phyloP scores from a whole-genome alignment of 305 asterid species.

The Fraxinus velutina region DNA sequence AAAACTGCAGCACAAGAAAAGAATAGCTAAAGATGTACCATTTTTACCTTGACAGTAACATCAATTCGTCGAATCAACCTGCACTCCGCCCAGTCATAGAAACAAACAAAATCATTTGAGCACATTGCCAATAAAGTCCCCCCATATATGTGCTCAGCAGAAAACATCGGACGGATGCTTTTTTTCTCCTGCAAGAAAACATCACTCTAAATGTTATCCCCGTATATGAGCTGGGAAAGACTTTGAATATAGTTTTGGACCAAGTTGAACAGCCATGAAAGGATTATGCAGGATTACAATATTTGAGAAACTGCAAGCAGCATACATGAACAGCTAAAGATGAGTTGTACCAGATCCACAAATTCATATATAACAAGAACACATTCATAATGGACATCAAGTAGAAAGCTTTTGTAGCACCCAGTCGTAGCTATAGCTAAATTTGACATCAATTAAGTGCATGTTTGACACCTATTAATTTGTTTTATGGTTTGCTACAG shows the following conservation, averaged over 20 bases:
- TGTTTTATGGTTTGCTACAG: background rate
- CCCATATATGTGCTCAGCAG: slow-evolving; percentile 92
- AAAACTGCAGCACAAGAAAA: background rate
- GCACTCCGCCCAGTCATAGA: slow-evolving; percentile 95
- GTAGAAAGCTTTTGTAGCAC: background rate
- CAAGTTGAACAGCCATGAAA: background rate
- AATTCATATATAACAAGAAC: background rate
- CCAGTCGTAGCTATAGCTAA: background rate
- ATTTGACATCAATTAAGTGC: background rate
- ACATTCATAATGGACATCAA: background rate
- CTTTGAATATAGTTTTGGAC: background rate
- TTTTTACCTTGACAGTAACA: slow-evolving; percentile 88
- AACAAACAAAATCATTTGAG: slow-evolving; percentile 92
- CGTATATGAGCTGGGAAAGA: slow-evolving; percentile 11
- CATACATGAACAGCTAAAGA: background rate
- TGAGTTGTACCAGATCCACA: slow-evolving; percentile 1
- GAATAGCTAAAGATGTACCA: slow-evolving; percentile 1
- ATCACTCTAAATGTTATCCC: slow-evolving; percentile 22
- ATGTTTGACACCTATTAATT: background rate
- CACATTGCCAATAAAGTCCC: slow-evolving; percentile 90
- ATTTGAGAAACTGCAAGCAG: background rate
- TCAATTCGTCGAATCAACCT: slow-evolving; percentile 89
- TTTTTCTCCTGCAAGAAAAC: slow-evolving; percentile 80
- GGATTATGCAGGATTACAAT: background rate
- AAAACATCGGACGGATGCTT: slow-evolving; percentile 92